Base-by-base conservation (phyloP, 176 grass and related monocot species). In the Hyparrhenia diplandra region DNA sequence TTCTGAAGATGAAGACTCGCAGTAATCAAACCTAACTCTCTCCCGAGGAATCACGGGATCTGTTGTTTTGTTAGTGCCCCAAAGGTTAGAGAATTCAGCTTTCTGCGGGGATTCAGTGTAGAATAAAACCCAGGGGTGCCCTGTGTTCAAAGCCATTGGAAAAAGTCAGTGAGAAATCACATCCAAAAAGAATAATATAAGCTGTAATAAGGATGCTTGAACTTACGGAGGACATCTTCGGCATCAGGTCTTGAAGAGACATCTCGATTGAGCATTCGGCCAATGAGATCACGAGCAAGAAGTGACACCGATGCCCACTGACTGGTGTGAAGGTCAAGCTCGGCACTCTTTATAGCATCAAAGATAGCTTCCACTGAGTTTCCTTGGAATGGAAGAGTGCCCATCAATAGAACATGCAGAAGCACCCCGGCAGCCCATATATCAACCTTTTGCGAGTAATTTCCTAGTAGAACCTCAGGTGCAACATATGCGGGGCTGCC, bases 401-500 rank as follows among this genome's bases (percentile, higher is more conserved):
- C 85, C 54, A 88, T 68, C 71, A 94, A 64, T 1, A 94, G 64
- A 16, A 81, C 85, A 81, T 94, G 92, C 24, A 94, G 64, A 36
- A 94, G 74, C 20, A 94, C 92, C 36, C 91, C 91, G 5, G 80
- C 85, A 45, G 76, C 40, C 91, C 91, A 94, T 70, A 94, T 86
- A 54, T 94, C 91, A n/a, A 83, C 85, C 32, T 94, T 88, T 69
- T 90, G 85, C 7, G 82, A 83, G 36, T 94, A 94, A 64, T 75
- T 18, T 27, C 91, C 91, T 13, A 80, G 67, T 21, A 90, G 82
- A 81, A 90, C 66, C 71, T 94, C 91, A 46, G 91, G 91, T 5
- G 92, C 92, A n/a, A 98, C 90, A 83, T 94, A 98, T 18, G 90
- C 95, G 18, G 92, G 92, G 67, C 95, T 98, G 31, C 95, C 95